Evolutionary conservation across 164 flowering plant genomes (phyloP).

Genomic region (Tinospora cordifolia): DNA sequence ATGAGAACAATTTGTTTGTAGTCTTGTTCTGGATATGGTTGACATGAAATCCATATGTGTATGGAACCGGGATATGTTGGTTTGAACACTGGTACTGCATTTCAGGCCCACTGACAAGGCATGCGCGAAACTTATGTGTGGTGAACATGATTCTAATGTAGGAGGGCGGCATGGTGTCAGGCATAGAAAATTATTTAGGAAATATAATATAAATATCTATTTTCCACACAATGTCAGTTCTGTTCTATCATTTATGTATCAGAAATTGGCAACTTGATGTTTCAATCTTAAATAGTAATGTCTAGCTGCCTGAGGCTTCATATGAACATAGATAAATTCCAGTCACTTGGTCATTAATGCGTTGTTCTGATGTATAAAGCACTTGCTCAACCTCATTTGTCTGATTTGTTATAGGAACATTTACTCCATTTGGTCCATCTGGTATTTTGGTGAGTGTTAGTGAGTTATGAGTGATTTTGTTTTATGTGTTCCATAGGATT

Average conservation of each 20-base stretch:
- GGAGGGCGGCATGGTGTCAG: background rate
- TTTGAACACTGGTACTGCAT: background rate
- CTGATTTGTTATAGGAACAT: background rate
- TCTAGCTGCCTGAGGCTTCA: too few species aligned
- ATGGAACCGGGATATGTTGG: background rate
- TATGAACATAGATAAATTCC: too few species aligned
- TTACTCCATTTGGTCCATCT: background rate
- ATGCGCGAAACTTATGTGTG: too few species aligned
- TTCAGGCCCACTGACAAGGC: too few species aligned
- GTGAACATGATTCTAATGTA: background rate
- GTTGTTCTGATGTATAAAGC: background rate
- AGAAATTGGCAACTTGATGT: background rate
- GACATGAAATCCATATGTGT: background rate
- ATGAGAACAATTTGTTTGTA: background rate
- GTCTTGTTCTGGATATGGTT: background rate
- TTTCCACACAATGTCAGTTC: background rate
- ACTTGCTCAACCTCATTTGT: background rate
- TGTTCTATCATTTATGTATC: background rate
- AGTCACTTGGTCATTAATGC: background rate
- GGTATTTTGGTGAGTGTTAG: background rate
- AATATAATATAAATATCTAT: background rate
- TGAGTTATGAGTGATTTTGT: background rate
- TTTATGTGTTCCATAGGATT: background rate
- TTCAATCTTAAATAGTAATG: background rate
- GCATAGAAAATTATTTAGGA: background rate